Percentiles rank a stretch among this genome's conserved stretches.
These are phyloP conservation scores for Zygotorulaspora sp. DNA, from an alignment of 805 yeast genomes.

Conservation along the genomic window DNA sequence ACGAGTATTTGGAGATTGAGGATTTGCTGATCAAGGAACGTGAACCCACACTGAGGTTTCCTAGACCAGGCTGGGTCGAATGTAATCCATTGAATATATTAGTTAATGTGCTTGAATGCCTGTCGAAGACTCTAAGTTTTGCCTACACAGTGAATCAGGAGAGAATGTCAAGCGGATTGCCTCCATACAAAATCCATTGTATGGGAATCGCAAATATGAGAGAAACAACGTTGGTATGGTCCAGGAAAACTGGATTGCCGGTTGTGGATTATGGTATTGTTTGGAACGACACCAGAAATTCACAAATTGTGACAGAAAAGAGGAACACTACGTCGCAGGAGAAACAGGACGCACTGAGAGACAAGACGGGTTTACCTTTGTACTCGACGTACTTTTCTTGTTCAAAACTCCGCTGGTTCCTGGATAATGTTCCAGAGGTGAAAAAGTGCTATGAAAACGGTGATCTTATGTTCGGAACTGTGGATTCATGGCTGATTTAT, in stretches of 20 bases:
- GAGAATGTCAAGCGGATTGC: constrained; percentile 38
- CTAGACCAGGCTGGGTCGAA: constrained; percentile 91
- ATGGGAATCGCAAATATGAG: constrained; percentile 95
- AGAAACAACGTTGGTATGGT: constrained; percentile 90
- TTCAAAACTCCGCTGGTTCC: constrained; percentile 81
- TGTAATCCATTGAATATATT: constrained; percentile 82
- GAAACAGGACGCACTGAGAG: constrained; percentile 52
- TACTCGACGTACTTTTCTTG: constrained; percentile 85
- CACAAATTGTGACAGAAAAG: constrained; percentile 61
- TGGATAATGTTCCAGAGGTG: constrained; percentile 70
- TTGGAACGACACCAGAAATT: constrained; percentile 92
- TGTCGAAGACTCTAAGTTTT: constrained; percentile 58
- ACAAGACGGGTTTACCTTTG: constrained; percentile 77
- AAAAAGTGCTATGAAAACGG: constrained; percentile 66
- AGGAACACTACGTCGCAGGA: constrained; percentile 50
- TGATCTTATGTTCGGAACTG: constrained; percentile 86
- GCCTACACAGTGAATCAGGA: constrained; percentile 55
- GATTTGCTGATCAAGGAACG: constrained; percentile 33
- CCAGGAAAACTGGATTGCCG: constrained; percentile 74
- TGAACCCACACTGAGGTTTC: constrained; percentile 67
- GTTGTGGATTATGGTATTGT: constrained; percentile 80
- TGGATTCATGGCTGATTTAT: constrained; percentile 90
- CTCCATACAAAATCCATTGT: constrained; percentile 60
- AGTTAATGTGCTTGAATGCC: constrained; percentile 68
- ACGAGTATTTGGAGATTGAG: constrained; percentile 59